These are phyloP conservation scores for Benincasa hispida DNA, from an alignment of 306 rosid species.

Conservation along the genomic window DNA sequence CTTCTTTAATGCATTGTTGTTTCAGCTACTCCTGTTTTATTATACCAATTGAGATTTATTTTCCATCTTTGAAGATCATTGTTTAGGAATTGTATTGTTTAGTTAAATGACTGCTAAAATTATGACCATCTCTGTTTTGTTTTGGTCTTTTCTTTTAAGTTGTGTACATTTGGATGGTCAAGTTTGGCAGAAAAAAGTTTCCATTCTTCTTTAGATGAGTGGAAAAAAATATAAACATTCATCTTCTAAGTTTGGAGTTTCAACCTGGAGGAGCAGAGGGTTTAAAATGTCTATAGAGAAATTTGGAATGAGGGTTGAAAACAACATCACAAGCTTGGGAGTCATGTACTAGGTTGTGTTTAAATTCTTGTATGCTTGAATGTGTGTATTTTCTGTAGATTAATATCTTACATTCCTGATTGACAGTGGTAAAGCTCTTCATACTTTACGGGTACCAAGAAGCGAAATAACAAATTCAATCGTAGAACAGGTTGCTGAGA, in stretches of 20 bases:
- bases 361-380: not conserved
- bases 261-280: not conserved
- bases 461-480: constrained; percentile 44
- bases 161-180: not conserved
- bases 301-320: not conserved
- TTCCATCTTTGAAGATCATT: not conserved
- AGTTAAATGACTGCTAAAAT: not conserved
- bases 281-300: not conserved
- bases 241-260: not conserved
- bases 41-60: not conserved
- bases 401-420: not conserved
- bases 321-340: not conserved
- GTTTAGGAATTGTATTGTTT: not conserved
- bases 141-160: not conserved
- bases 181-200: not conserved
- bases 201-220: not conserved
- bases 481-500: constrained; percentile 60
- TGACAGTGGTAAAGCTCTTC: constrained; percentile 61
- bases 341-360: not conserved
- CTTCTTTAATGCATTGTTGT: not conserved
- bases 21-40: not conserved
- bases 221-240: not conserved
- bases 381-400: not conserved
- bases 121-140: not conserved
- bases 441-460: constrained; percentile 62